Percentiles rank a stretch among this genome's conserved stretches.
These are phyloP conservation scores for Sclerotinia spermophila DNA, from an alignment of 2,329 filamentous ascomycete genomes.

Conservation along the genomic window DNA sequence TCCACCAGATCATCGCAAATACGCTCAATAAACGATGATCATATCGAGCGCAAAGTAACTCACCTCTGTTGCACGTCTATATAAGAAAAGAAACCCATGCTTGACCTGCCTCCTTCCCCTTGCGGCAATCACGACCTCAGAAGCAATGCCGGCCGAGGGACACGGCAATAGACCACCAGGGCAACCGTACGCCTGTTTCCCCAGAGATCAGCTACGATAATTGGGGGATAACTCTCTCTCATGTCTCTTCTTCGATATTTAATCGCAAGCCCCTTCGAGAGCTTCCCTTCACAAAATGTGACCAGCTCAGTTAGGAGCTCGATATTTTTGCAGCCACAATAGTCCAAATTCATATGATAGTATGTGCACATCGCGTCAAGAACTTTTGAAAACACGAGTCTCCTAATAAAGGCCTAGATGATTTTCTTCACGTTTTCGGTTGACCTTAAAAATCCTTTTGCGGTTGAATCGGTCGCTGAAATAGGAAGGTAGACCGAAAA, in stretches of 20 bases:
- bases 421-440: no score
- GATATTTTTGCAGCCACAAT: not conserved
- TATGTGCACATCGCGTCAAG: no score
- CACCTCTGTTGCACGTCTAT: no score
- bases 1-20: not conserved
- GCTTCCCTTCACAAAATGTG: no score
- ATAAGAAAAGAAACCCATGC: rapidly evolving
- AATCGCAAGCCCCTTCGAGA: no score
- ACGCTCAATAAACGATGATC: not conserved
- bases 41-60: not conserved
- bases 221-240: not conserved
- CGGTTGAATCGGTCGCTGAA: no score
- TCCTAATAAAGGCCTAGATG: no score
- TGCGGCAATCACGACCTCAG: not conserved
- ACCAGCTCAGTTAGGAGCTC: not conserved
- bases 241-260: not conserved
- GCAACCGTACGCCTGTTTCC: not conserved
- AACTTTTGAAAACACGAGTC: no score
- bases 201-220: not conserved
- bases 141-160: not conserved
- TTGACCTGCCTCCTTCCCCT: no score
- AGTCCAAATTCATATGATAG: no score
- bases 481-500: not conserved
- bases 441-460: no score
- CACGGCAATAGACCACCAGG: not conserved